These are phyloP conservation scores for Botrytis elliptica DNA, from an alignment of 2,329 filamentous ascomycete species.

Conservation along the genomic window DNA sequence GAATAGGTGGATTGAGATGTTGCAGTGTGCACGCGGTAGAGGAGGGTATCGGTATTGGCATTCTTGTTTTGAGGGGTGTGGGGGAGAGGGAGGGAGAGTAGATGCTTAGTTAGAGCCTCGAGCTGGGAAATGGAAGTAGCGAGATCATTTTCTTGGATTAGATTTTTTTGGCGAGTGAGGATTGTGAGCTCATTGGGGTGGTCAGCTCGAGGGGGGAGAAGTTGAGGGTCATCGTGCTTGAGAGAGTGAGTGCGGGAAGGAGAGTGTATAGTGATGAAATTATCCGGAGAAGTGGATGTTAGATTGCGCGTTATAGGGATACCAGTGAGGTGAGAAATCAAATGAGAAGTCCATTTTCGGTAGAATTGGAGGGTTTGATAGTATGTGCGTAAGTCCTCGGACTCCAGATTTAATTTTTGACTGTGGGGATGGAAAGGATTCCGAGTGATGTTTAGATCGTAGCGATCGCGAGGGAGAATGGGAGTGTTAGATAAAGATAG, in stretches of 20 bases:
- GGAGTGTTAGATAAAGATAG: no score
- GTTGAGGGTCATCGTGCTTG: no score
- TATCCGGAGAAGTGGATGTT: background rate
- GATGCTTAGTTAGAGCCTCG: background rate
- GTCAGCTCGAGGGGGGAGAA: background rate
- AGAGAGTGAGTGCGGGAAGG: background rate
- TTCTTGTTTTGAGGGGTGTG: rapidly evolving
- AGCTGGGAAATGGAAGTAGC: background rate
- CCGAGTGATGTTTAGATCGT: background rate
- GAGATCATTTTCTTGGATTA: background rate
- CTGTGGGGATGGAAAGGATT: background rate
- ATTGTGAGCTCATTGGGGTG: background rate
- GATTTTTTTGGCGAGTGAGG: background rate
- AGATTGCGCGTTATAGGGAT: background rate
- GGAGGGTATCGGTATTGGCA: background rate
- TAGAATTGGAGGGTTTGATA: background rate
- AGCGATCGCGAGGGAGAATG: background rate
- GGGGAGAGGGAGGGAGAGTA: background rate
- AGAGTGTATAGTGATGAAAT: no score
- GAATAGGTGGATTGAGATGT: background rate
- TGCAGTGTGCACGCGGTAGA: background rate
- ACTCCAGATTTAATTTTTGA: background rate
- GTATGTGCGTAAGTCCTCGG: background rate
- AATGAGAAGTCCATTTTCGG: slow-evolving; percentile 10
- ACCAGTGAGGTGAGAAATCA: background rate